Evolutionary conservation across 345 rosid species (phyloP).

Genomic region (Streptanthus diversifolius): DNA sequence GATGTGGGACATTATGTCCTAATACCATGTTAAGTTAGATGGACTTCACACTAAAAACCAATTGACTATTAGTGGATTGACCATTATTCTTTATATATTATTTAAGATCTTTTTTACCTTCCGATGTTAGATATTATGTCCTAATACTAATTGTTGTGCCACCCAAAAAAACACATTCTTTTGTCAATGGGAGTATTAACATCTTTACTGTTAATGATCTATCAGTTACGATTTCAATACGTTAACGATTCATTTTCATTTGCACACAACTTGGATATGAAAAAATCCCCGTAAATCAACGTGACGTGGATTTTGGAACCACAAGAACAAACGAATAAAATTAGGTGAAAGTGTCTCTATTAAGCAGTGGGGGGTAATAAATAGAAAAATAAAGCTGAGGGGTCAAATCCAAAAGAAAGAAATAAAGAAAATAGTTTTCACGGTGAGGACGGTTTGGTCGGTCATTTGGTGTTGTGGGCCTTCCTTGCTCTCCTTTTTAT

Average conservation of each 20-base stretch:
- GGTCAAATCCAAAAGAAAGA: constrained; percentile 29
- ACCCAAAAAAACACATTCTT: neutral
- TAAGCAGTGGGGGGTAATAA: neutral
- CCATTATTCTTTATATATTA: too few species aligned
- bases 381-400: constrained; percentile 21
- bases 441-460: constrained; percentile 75
- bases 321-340: neutral
- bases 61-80: too few species aligned
- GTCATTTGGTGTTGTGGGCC: constrained; percentile 41
- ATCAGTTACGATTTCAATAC: neutral
- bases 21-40: too few species aligned
- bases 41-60: too few species aligned
- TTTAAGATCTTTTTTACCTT: too few species aligned
- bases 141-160: neutral
- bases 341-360: neutral
- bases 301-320: constrained; percentile 18
- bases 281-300: neutral
- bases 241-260: constrained; percentile 11
- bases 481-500: constrained; percentile 35
- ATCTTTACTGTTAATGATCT: neutral
- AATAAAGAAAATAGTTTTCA: neutral
- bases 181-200: neutral
- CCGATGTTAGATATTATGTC: too few species aligned
- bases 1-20: too few species aligned
- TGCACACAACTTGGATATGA: neutral